Evolutionary conservation across 768 basidiomycete species (phyloP).

Genomic region (Xerocomus spinulosus): DNA sequence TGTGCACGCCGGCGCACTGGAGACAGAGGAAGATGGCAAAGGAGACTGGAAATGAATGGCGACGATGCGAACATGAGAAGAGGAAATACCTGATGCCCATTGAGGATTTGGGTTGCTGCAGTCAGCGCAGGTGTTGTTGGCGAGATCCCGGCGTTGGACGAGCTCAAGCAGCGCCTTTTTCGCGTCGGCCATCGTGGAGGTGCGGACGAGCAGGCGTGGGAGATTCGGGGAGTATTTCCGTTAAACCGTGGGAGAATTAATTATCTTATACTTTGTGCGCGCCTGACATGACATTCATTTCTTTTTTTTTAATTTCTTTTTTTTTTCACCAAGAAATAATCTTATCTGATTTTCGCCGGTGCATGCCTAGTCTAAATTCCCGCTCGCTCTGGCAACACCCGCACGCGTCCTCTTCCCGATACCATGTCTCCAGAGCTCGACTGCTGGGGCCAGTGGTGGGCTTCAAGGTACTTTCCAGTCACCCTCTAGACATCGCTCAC

Average conservation of each 20-base stretch:
- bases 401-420: not conserved
- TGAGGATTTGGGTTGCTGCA: conserved; percentile 90
- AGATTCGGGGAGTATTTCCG: not conserved
- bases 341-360: conserved; percentile 31
- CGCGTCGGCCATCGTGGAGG: conserved; percentile 31
- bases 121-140: conserved; percentile 77
- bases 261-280: not conserved
- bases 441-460: conserved; percentile 68
- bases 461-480: conserved; percentile 43
- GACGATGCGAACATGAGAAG: not conserved
- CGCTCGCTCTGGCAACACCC: not conserved
- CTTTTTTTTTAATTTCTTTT: not conserved
- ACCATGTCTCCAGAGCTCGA: conserved; percentile 68
- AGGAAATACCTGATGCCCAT: conserved; percentile 75
- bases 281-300: not conserved
- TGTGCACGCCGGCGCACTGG: conserved; percentile 78
- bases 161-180: conserved; percentile 74
- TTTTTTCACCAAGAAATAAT: conserved; percentile 22
- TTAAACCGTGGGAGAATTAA: not conserved
- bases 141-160: conserved; percentile 62
- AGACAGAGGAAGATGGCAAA: conserved; percentile 90
- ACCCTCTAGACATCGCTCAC: conserved; percentile 3
- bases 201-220: not conserved
- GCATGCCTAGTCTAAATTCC: conserved; percentile 1
- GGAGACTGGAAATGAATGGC: conserved; percentile 35